Percentiles rank a stretch among this genome's conserved stretches.
Evolutionary conservation across 2,329 filamentous ascomycete genomes (phyloP).

Genomic region (Aspergillus amoenus): DNA sequence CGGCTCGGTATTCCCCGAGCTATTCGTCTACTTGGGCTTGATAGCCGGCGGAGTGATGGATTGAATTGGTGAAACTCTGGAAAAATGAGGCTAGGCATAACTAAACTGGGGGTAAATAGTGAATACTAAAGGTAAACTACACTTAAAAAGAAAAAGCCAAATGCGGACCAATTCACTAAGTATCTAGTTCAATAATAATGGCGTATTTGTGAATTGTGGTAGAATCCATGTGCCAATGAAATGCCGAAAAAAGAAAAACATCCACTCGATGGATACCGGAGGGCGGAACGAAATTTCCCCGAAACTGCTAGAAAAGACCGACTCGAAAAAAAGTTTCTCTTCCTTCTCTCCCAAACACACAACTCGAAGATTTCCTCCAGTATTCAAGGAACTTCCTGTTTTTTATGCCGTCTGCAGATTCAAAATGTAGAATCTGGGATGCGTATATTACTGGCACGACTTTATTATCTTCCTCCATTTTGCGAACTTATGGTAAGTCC

Average conservation of each 20-base stretch:
- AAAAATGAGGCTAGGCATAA: background rate
- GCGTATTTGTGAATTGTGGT: too few relatives aligned
- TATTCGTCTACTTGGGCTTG: background rate
- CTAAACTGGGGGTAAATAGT: background rate
- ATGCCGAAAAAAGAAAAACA: conserved; percentile 9
- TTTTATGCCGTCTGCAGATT: background rate
- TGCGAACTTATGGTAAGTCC: background rate
- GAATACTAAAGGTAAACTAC: background rate
- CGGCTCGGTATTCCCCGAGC: background rate
- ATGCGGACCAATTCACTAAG: too few relatives aligned
- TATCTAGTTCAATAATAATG: too few relatives aligned
- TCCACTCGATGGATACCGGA: background rate
- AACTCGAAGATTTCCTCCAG: background rate
- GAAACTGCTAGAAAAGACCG: background rate
- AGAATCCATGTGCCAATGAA: too few relatives aligned
- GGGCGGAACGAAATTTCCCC: conserved; percentile 6
- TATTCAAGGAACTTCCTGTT: background rate
- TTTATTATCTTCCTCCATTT: background rate
- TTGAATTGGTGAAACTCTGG: background rate
- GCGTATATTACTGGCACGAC: background rate
- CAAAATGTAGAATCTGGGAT: background rate
- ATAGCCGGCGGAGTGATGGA: background rate
- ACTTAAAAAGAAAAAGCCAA: background rate
- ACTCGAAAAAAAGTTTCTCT: conserved; percentile 5
- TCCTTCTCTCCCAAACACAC: background rate